Conservation (phyloP, 2,329 filamentous ascomycete genomes). For the Phyllosticta citriasiana region DNA sequence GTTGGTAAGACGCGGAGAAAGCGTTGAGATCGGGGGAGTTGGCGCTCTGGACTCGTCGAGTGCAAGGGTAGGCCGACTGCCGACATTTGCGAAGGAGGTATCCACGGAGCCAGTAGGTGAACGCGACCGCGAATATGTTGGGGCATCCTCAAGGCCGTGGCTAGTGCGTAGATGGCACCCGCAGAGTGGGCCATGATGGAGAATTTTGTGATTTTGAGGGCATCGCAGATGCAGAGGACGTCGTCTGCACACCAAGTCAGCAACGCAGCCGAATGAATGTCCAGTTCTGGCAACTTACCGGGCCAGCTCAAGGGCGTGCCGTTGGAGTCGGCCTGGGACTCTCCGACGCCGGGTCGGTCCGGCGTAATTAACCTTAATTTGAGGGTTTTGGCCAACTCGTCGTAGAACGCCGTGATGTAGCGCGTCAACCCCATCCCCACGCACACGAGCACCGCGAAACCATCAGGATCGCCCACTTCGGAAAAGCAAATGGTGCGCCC, state of each 20-base stretch:
- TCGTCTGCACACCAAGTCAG: constrained; percentile 46
- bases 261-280: constrained; percentile 26
- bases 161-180: constrained; percentile 93
- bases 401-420: constrained; percentile 95
- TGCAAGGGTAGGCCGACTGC: constrained; percentile 54
- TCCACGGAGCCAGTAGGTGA: constrained; percentile 92
- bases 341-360: constrained; percentile 87
- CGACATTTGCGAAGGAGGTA: constrained; percentile 60
- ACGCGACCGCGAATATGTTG: constrained; percentile 91
- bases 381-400: constrained; percentile 81
- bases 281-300: constrained; percentile 45
- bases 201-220: constrained; percentile 87
- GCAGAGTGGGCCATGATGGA: constrained; percentile 94
- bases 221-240: constrained; percentile 86
- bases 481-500: constrained; percentile 89
- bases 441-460: constrained; percentile 89
- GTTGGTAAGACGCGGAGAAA: constrained; percentile 85
- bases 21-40: constrained; percentile 82
- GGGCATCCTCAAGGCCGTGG: constrained; percentile 88
- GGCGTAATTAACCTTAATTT: constrained; percentile 86
- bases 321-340: constrained; percentile 76
- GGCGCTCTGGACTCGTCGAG: constrained; percentile 62
- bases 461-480: constrained; percentile 86
- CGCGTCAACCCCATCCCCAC: constrained; percentile 95
- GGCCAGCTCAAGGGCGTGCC: constrained; percentile 90